Evolutionary conservation across 2,329 filamentous ascomycete species (phyloP), one percentile per base, ranked within the genome.

Genomic region (Venturia pyrina): DNA sequence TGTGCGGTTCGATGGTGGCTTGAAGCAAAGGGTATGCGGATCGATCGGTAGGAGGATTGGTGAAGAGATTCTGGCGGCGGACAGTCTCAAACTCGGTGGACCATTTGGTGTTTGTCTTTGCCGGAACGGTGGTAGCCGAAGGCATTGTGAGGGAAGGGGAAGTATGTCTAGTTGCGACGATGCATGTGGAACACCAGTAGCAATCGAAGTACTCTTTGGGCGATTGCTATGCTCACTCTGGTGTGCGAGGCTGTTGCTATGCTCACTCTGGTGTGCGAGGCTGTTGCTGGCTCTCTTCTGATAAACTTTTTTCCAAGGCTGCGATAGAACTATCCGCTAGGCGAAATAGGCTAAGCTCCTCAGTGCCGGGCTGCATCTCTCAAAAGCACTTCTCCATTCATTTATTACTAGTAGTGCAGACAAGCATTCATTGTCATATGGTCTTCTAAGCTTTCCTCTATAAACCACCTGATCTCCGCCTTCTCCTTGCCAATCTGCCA

Each of bases 11-110:
- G 67, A 98, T 87, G n/a, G 93, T 90, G 68, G 85, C 85, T 72
- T 93, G 89, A 61, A 99, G 85, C 28, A 89, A 85, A 17, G 95
- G 95, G 74, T 96, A 98, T 67, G 93, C 91, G 11, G 89, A 89
- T 71, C 86, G 89, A 75, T 98, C 93, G 73, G 85, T 89, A 0
- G 95, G 93, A 21, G 95, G 93, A 70, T 96, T 88, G 72, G 86
- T 84, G 77, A 99, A 99, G 28, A 99, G 89, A 64, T 90, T 84
- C 73, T 99, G 91, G 72, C 93, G 89, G 67, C 91, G 87, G 67
- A 93, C 79, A 4, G 91, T 96, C 75, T 97, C 85, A 79, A 90
- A 98, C 71, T 92, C 85, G 76, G 90, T 87, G 70, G 91, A 86
- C 93, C 93, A 97, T 66, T 62, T 62, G 56, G 59, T 66, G 57